Evolutionary conservation across 1,139 yeast genomes (phyloP).

Genomic region (Yamadazyma atmosphaerica): DNA sequence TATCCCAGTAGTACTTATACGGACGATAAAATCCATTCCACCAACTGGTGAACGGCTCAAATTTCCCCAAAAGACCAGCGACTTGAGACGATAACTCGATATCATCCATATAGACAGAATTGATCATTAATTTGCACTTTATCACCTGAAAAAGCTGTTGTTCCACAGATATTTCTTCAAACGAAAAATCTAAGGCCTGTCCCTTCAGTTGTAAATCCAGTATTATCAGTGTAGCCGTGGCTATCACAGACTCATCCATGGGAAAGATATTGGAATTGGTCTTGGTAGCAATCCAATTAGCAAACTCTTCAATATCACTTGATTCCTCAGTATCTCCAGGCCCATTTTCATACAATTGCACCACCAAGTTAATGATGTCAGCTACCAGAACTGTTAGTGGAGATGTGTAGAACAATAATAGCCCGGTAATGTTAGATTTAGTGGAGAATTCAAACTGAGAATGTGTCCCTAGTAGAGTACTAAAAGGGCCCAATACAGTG

Average conservation of each 20-base stretch:
- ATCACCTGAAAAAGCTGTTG: conserved; percentile 8
- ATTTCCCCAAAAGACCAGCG: conserved; percentile 6
- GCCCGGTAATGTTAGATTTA: conserved; percentile 6
- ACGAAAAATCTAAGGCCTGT: not conserved
- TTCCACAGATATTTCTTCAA: conserved; percentile 1
- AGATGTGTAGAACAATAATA: conserved; percentile 14
- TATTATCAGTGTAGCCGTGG: conserved; percentile 26
- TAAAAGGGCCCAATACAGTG: conserved; percentile 12
- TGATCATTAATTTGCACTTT: conserved; percentile 9
- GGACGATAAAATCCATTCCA: conserved; percentile 28
- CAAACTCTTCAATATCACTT: conserved; percentile 25
- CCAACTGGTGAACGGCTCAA: conserved; percentile 29
- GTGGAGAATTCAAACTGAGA: conserved; percentile 4
- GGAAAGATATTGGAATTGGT: conserved; percentile 3
- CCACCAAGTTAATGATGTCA: conserved; percentile 6
- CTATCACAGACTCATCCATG: conserved; percentile 14
- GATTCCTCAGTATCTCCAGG: conserved; percentile 11
- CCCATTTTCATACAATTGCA: conserved; percentile 4
- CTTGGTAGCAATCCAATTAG: conserved; percentile 16
- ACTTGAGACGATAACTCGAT: conserved; percentile 7
- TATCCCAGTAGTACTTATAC: conserved; percentile 31
- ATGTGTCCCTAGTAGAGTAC: conserved; percentile 7
- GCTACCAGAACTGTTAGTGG: conserved; percentile 11
- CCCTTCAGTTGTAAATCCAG: conserved; percentile 3
- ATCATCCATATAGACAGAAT: conserved; percentile 15